phyloP scores from a whole-genome alignment of 2,329 filamentous ascomycete genomes.

The Byssochlamys sp. region DNA sequence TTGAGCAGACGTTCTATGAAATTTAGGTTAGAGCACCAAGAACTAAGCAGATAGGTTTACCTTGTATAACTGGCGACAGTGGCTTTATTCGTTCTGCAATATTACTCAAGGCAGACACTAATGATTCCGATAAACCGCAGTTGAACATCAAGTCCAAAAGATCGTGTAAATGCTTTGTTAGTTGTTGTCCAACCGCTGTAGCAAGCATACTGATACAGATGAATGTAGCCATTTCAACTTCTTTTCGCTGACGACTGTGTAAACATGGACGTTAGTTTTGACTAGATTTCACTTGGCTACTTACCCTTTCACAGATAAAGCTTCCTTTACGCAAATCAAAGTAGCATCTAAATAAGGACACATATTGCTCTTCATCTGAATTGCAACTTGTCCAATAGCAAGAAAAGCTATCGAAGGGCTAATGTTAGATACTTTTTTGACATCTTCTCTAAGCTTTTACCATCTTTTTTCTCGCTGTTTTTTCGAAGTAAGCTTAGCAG shows the following conservation, averaged over 20 bases:
- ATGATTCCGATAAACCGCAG: slow-evolving; percentile 82
- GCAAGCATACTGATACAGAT: slow-evolving; percentile 96
- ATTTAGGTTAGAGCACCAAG: too few species aligned
- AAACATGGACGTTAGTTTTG: slow-evolving; percentile 13
- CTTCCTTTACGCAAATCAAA: slow-evolving; percentile 84
- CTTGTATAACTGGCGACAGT: slow-evolving; percentile 84
- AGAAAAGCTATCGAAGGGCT: slow-evolving; percentile 93
- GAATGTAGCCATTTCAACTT: slow-evolving; percentile 66
- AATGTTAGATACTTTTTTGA: too few species aligned
- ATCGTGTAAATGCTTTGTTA: slow-evolving; percentile 97
- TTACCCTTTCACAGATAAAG: slow-evolving; percentile 67
- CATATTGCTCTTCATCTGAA: slow-evolving; percentile 90
- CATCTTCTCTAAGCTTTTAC: too few species aligned
- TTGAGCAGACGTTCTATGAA: too few species aligned
- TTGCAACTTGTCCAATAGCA: slow-evolving; percentile 90
- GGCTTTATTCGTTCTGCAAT: slow-evolving; percentile 98
- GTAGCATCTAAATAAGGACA: slow-evolving; percentile 91
- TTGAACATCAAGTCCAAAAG: slow-evolving; percentile 92
- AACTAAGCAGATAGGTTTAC: slow-evolving; percentile 84
- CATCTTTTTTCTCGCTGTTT: slow-evolving; percentile 88
- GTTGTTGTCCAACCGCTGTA: slow-evolving; percentile 84
- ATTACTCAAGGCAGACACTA: slow-evolving; percentile 90
- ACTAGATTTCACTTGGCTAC: slow-evolving; percentile 9
- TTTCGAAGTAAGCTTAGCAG: slow-evolving; percentile 88
- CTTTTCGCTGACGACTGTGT: slow-evolving; percentile 45